A percentile compares a stretch with the other conserved stretches of the same genome.
Conservation (phyloP, 306 rosid species). For the Prosopis cineraria region DNA sequence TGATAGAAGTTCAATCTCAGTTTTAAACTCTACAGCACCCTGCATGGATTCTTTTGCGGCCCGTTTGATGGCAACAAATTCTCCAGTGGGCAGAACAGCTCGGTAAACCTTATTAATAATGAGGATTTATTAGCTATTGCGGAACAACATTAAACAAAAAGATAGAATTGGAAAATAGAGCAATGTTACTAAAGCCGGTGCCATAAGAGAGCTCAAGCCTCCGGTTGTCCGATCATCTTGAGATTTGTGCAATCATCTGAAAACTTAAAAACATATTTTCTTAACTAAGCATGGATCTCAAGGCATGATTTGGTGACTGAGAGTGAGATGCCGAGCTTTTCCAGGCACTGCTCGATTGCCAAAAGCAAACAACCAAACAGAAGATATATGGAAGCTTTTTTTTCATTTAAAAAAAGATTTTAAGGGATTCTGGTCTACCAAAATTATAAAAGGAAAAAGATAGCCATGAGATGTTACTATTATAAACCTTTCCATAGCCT, state of each 20-base stretch:
- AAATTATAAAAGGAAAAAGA: not conserved
- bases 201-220: slow-evolving; percentile 1
- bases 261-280: not conserved
- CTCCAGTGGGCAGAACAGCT: slow-evolving; percentile 60
- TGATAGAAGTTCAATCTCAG: slow-evolving; percentile 88
- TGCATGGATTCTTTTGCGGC: slow-evolving; percentile 71
- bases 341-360: not conserved
- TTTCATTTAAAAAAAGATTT: too few species aligned
- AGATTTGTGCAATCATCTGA: not conserved
- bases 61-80: slow-evolving; percentile 73
- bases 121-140: slow-evolving; percentile 32
- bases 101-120: slow-evolving; percentile 62
- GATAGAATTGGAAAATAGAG: slow-evolving; percentile 9
- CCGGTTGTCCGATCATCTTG: not conserved
- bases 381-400: not conserved
- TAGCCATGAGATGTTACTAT: slow-evolving; percentile 12
- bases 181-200: slow-evolving; percentile 17
- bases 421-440: not conserved
- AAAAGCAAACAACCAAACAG: slow-evolving; percentile 2
- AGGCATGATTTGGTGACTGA: too few species aligned
- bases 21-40: slow-evolving; percentile 72
- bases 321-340: too few species aligned
- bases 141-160: slow-evolving; percentile 6
- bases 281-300: not conserved
- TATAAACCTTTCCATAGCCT: slow-evolving; percentile 77